Percentiles rank a stretch among this genome's conserved stretches.
phyloP scores from a whole-genome alignment of 2,329 filamentous ascomycete species.

The Fusarium continuum region DNA sequence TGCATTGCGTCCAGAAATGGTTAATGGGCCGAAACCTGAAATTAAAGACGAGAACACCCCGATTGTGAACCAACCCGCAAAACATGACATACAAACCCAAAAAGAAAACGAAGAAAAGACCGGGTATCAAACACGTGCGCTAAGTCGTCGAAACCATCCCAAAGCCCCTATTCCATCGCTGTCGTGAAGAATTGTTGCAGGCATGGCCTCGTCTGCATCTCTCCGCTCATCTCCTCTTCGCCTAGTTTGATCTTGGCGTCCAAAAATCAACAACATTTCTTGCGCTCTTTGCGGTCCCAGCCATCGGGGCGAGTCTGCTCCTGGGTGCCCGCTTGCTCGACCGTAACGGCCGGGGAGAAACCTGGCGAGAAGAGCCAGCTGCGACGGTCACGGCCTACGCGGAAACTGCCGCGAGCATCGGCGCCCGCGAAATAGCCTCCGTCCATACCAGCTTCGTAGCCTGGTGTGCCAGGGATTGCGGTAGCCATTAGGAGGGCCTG shows the following conservation, averaged over 20 bases:
- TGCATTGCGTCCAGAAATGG: slow-evolving; percentile 8
- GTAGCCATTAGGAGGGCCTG: slow-evolving; percentile 66
- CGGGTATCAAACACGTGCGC: slow-evolving; percentile 44
- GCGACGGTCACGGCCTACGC: slow-evolving; percentile 65
- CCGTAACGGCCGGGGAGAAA: slow-evolving; percentile 61
- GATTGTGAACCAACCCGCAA: slow-evolving; percentile 27
- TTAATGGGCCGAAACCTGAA: slow-evolving; percentile 9
- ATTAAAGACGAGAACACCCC: slow-evolving; percentile 22
- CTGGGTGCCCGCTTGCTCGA: slow-evolving; percentile 54
- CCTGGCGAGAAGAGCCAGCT: slow-evolving; percentile 67
- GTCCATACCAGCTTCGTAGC: slow-evolving; percentile 56
- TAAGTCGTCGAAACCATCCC: slow-evolving; percentile 29
- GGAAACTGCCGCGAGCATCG: slow-evolving; percentile 61
- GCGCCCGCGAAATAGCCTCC: slow-evolving; percentile 62
- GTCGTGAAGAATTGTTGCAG: slow-evolving; percentile 15
- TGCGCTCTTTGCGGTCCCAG: slow-evolving; percentile 36
- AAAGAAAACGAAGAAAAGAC: slow-evolving; percentile 18
- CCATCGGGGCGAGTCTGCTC: slow-evolving; percentile 40
- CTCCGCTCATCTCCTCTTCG: slow-evolving; percentile 1
- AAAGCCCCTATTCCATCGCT: slow-evolving; percentile 22
- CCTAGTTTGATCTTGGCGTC: neutral
- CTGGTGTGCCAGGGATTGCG: slow-evolving; percentile 60
- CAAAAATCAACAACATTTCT: slow-evolving; percentile 45
- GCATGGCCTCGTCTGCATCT: slow-evolving; percentile 6
- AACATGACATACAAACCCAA: slow-evolving; percentile 24